A percentile compares a stretch with the other conserved stretches of the same genome.
phyloP scores from a whole-genome alignment of 192 early-diverging fungal genomes.

The Podila epicladia region DNA sequence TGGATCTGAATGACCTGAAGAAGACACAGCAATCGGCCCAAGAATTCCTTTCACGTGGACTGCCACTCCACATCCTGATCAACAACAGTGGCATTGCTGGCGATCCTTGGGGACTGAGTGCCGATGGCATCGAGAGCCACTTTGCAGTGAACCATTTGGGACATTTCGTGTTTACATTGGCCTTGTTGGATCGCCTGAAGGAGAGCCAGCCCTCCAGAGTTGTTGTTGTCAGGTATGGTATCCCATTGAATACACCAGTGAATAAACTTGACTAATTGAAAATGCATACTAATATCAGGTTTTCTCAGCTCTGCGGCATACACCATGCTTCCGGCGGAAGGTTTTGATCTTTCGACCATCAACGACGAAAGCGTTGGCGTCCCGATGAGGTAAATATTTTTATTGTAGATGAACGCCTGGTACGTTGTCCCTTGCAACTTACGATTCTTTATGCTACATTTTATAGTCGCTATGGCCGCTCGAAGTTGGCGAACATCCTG shows the following conservation, averaged over 20 bases:
- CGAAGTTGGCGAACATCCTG: slow-evolving; percentile 59
- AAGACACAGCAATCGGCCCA: slow-evolving; percentile 17
- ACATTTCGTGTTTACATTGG: slow-evolving; percentile 29
- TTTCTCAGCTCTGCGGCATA: slow-evolving; percentile 9
- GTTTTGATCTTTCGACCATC: slow-evolving; percentile 44
- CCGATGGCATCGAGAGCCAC: slow-evolving; percentile 45
- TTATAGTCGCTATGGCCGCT: slow-evolving; percentile 42
- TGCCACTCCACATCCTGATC: slow-evolving; percentile 54
- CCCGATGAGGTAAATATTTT: slow-evolving; percentile 1
- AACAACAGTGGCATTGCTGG: slow-evolving; percentile 6
- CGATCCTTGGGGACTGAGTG: slow-evolving; percentile 9
- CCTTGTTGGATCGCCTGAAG: slow-evolving; percentile 32
- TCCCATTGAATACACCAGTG: not conserved
- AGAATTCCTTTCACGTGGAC: slow-evolving; percentile 20
- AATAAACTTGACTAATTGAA: not conserved
- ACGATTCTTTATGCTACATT: no score
- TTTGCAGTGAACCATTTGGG: slow-evolving; percentile 57
- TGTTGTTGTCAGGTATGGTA: slow-evolving; percentile 40
- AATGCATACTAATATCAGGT: not conserved
- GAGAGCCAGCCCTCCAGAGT: slow-evolving; percentile 44
- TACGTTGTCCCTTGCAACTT: no score
- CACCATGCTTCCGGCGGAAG: not conserved
- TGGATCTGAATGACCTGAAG: slow-evolving; percentile 14
- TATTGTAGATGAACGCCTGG: no score
- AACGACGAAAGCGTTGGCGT: slow-evolving; percentile 28